Evolutionary conservation across 2,329 filamentous ascomycete species (phyloP), one percentile per base, ranked within the genome.

Genomic region (Exophiala sp.): DNA sequence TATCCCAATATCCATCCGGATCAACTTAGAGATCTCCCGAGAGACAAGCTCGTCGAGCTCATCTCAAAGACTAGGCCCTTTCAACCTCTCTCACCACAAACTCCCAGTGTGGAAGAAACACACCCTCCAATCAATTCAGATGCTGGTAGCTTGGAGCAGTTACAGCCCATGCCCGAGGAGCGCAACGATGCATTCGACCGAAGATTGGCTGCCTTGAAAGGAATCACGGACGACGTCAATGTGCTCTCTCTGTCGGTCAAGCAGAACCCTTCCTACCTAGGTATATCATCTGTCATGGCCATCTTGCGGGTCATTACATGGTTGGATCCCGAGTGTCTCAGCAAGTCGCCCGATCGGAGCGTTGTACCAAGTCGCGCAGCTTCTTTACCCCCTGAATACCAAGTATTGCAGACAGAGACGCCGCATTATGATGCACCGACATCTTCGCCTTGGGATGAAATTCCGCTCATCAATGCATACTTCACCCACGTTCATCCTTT

Each of bases 141-240:
- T 52, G 77, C 78, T 43, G 76, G 79, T 7, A 80, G 77, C 51
- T 71, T 83, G 4, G 79, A 82, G 58, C 75, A 77, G 41, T 76
- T 91, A 11, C 87, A 91, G 66, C 85, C 87, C 62, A 84, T 89
- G 63, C 86, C 87, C 0, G 87, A 89, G 56, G 86, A 90, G 65
- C 82, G 80, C 61, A 77, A 73, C 36, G 59, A 63, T 38, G 40
- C 35, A 7, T 52, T 59, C 32, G 51, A 52, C 10, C 41, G 47
- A 29, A 55, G 43, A 24, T 71, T 75, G 49, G 81, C 84, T 52
- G 72, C 79, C 4, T 76, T 85, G 48, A 80, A 80, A n/a, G 76
- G 74, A 5, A 81, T 88, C 62, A 84, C 85, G 0, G 86, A 89
- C 67, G 85, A 87, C 65, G 83, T 88, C 40, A 87, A 88, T 65